phyloP scores from a whole-genome alignment of 129 eudicot species.

The Apium graveolens region DNA sequence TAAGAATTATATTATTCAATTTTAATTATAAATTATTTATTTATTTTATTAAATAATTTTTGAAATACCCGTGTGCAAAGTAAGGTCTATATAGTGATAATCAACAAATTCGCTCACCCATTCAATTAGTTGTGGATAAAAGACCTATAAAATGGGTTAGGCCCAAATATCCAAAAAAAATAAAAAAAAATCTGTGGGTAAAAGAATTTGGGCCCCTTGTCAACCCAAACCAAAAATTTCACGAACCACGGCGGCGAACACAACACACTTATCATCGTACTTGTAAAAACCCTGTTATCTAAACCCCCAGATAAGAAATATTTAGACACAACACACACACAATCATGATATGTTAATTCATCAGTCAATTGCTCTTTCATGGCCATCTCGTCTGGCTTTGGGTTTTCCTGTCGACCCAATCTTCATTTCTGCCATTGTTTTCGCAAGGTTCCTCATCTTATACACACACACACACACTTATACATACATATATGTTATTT shows the following conservation, averaged over 20 bases:
- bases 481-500: background rate
- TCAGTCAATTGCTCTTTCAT: conserved; percentile 14
- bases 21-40: no score
- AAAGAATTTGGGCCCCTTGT: background rate
- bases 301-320: conserved; percentile 20
- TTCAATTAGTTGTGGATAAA: no score
- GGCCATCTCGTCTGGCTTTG: conserved; percentile 43
- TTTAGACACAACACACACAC: background rate
- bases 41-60: no score
- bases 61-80: no score
- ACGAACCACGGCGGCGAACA: background rate
- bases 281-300: background rate
- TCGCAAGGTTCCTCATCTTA: conserved; percentile 24
- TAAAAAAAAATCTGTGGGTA: background rate
- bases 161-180: background rate
- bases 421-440: conserved; percentile 27
- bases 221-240: background rate
- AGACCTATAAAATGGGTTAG: background rate
- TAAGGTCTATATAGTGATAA: no score
- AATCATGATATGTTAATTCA: conserved; percentile 12
- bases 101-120: no score
- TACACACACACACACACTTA: background rate
- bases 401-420: conserved; percentile 33
- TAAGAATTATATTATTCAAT: no score
- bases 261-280: background rate